Evolutionary conservation across 768 basidiomycete species (phyloP).

Genomic region (Leccinum arenicola): DNA sequence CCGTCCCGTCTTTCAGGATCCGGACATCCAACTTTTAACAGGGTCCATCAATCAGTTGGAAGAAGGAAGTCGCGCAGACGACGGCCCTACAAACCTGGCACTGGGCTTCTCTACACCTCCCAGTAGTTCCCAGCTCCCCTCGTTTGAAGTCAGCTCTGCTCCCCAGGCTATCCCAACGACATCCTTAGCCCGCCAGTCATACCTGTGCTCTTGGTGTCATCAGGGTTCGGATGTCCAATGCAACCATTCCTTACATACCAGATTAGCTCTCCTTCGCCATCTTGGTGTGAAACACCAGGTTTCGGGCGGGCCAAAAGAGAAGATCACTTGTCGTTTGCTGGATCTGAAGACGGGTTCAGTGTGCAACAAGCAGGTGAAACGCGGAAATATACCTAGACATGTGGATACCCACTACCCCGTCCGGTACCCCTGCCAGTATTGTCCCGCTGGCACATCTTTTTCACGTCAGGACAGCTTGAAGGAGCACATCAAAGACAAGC

Average conservation of each 20-base stretch:
- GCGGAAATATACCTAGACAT: conserved; percentile 19
- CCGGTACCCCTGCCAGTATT: conserved; percentile 15
- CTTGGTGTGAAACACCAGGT: conserved; percentile 12
- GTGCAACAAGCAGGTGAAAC: conserved; percentile 3
- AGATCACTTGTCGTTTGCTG: conserved; percentile 11
- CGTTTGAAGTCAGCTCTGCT: background rate
- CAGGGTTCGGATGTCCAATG: conserved; percentile 1
- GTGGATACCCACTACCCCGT: conserved; percentile 15
- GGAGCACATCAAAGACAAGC: conserved; percentile 13
- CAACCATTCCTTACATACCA: background rate
- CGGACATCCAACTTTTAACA: background rate
- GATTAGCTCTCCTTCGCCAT: conserved; percentile 17
- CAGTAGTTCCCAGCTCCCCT: background rate
- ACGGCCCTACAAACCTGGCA: background rate
- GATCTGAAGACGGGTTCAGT: background rate
- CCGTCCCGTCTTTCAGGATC: background rate
- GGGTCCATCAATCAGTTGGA: background rate
- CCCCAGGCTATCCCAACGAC: background rate
- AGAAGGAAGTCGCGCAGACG: background rate
- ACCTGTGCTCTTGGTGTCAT: conserved; percentile 15
- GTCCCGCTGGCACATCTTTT: conserved; percentile 13
- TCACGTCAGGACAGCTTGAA: conserved; percentile 22
- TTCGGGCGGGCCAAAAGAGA: background rate
- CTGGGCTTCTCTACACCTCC: background rate
- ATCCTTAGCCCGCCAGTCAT: background rate